phyloP scores from a whole-genome alignment of 306 rosid genomes.

The Castanospermum australe region DNA sequence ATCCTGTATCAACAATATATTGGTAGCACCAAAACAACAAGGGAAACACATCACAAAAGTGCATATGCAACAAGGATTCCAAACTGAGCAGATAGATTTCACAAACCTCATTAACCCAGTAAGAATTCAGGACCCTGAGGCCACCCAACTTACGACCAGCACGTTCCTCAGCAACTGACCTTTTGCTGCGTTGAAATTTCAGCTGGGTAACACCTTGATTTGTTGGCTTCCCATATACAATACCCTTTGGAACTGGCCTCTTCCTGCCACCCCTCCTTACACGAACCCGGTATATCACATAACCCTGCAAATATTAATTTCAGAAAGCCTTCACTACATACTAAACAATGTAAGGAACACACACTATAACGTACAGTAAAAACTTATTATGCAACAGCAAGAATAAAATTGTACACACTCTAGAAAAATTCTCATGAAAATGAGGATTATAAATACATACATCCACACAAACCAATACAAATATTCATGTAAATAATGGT shows the following conservation, averaged over 20 bases:
- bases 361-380: too few species aligned
- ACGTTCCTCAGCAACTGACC: conserved; percentile 74
- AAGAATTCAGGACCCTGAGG: conserved; percentile 63
- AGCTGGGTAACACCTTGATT: conserved; percentile 76
- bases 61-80: not conserved
- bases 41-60: not conserved
- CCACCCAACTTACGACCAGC: conserved; percentile 79
- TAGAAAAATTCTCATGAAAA: too few species aligned
- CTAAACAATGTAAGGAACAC: too few species aligned
- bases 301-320: conserved; percentile 41
- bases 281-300: conserved; percentile 65
- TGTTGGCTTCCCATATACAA: conserved; percentile 74
- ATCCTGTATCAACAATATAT: conserved; percentile 35
- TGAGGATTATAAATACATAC: too few species aligned
- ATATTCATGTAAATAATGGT: not conserved
- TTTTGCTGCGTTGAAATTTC: conserved; percentile 67
- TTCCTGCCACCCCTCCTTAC: conserved; percentile 70
- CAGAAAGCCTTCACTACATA: too few species aligned
- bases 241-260: conserved; percentile 84
- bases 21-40: too few species aligned
- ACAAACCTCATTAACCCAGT: conserved; percentile 68
- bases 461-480: not conserved
- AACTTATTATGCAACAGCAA: too few species aligned
- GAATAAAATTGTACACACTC: too few species aligned
- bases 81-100: not conserved